These are phyloP conservation scores for Corinectria fuckeliana DNA, from an alignment of 2,329 filamentous ascomycete species.

Conservation along the genomic window DNA sequence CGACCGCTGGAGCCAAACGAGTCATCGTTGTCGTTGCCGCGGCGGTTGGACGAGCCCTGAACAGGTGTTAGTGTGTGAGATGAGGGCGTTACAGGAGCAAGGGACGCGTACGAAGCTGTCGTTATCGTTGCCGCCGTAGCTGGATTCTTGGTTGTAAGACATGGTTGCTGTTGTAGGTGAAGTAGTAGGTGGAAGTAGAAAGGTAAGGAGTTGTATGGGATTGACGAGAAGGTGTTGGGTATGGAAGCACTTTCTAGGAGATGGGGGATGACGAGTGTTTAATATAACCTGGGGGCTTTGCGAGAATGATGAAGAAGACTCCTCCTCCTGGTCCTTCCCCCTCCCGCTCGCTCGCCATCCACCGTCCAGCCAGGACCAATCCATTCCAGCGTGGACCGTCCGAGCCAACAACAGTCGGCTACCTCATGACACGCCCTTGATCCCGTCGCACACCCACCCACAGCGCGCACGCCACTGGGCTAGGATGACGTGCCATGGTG, in stretches of 20 bases:
- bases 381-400: constrained; percentile 18
- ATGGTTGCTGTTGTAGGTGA: no score
- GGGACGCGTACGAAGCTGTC: constrained; percentile 18
- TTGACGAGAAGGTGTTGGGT: neutral
- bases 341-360: neutral
- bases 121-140: constrained; percentile 41
- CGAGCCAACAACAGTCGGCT: constrained; percentile 11
- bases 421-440: neutral
- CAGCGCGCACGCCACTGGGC: constrained; percentile 10
- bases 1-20: constrained; percentile 23
- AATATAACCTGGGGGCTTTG: neutral
- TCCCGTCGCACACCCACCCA: neutral
- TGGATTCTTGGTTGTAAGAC: constrained; percentile 54
- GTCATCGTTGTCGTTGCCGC: constrained; percentile 15
- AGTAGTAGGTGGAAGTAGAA: constrained; percentile 15
- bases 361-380: neutral
- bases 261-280: neutral
- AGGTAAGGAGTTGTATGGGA: neutral
- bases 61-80: constrained; percentile 2
- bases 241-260: neutral
- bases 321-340: neutral
- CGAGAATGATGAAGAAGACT: neutral
- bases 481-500: constrained; percentile 35
- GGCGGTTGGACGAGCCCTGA: constrained; percentile 24
- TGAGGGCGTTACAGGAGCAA: neutral